phyloP scores from a whole-genome alignment of 139 green algal genomes.

The Dunaliella primolecta region DNA sequence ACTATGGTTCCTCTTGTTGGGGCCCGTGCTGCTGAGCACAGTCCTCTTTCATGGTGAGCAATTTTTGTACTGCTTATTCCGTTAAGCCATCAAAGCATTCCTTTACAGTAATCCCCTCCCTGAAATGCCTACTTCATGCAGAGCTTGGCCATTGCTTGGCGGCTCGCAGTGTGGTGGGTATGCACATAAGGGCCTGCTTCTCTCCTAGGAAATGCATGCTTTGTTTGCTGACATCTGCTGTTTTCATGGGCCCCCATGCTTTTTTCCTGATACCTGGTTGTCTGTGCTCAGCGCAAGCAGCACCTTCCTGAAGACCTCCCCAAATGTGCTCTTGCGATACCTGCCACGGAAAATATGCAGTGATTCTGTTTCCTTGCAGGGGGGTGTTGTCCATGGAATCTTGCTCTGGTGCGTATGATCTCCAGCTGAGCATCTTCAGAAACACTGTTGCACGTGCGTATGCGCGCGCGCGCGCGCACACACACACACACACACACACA shows the following conservation, averaged over 20 bases:
- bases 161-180: constrained; percentile 18
- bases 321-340: background rate
- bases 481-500: too few relatives aligned
- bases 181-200: background rate
- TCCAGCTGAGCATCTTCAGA: too few relatives aligned
- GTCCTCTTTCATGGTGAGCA: constrained; percentile 65
- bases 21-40: constrained; percentile 60
- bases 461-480: too few relatives aligned
- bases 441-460: too few relatives aligned
- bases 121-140: too few relatives aligned
- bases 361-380: constrained; percentile 1
- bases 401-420: too few relatives aligned
- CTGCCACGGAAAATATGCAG: background rate
- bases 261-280: background rate
- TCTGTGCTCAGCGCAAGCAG: background rate
- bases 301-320: background rate
- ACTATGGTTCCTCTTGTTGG: constrained; percentile 43
- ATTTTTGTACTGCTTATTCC: too few relatives aligned
- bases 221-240: background rate
- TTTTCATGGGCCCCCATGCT: background rate
- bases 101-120: too few relatives aligned
- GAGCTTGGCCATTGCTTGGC: constrained; percentile 62
- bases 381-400: constrained; percentile 50
- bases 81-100: too few relatives aligned
- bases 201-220: background rate